Evolutionary conservation across 2,329 filamentous ascomycete genomes (phyloP).

Genomic region (Talaromyces islandicus): DNA sequence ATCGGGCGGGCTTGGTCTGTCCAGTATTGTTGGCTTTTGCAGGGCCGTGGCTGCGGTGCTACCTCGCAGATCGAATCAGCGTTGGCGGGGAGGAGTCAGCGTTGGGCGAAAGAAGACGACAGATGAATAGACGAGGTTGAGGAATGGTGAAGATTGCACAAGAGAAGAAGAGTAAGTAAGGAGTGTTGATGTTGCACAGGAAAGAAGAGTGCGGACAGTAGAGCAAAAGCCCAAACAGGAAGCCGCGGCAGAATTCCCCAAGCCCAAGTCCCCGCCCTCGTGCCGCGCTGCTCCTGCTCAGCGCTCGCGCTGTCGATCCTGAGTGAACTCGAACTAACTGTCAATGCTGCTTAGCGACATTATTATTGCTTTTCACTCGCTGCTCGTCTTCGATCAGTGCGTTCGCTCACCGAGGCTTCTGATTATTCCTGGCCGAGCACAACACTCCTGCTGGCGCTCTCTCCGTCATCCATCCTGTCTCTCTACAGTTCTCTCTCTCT

Average conservation of each 20-base stretch:
- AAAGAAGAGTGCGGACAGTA: no score
- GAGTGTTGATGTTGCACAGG: no score
- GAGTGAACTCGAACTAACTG: neutral
- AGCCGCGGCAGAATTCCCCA: neutral
- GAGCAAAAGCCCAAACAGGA: neutral
- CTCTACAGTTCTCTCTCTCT: neutral
- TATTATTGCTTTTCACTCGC: no score
- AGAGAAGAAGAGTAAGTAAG: neutral
- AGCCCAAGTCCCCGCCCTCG: neutral
- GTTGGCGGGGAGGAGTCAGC: no score
- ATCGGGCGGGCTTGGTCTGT: neutral
- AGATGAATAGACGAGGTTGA: neutral
- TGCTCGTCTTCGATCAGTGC: no score
- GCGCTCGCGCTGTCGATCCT: neutral
- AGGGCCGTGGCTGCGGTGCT: neutral
- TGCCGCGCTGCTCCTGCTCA: neutral
- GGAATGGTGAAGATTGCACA: no score
- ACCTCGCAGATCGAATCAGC: neutral
- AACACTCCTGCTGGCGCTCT: neutral
- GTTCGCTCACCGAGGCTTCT: neutral
- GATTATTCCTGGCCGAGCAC: neutral
- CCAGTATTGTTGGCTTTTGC: no score
- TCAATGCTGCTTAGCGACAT: neutral
- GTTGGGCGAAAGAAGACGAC: no score
- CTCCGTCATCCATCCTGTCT: neutral